Base-by-base conservation (phyloP, 176 grass and related monocot species). In the bread wheat (Triticum aestivum) region DNA sequence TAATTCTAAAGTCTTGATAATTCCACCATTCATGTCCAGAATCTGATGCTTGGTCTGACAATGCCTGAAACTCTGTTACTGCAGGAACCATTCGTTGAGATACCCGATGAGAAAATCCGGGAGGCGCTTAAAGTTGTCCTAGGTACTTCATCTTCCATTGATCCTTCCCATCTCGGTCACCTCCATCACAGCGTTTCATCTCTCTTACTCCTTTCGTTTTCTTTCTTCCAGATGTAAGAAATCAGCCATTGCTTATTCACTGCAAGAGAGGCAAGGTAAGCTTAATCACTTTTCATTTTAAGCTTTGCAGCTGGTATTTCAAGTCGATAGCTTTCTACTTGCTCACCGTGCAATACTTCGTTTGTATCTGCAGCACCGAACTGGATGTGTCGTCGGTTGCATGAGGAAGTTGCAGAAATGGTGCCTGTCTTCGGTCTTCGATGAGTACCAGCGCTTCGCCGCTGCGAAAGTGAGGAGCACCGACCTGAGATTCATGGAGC, bases 221-320 rank as follows among this genome's bases (percentile, higher is more conserved):
- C 45, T 83, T 81, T 66, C 2, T 59, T 68, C 11, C 94, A 97
- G 94, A 97, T 68, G 79, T 65, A 65, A 85, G 20, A 89, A 97
- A 94, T 68, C 91, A 97, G 37, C 94, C 94, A 4, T 27, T 97
- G 65, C 94, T 97, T 64, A 94, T 97, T 69, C 94, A 97, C 63
- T 97, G 94, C 81, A 93, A 92, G 72, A 89, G 94, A 83, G 94
- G 94, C 69, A 94, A 97, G 87, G 94, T 94, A 77, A 54, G 71
- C 18, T 54, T 51, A 33, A 72, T 21, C 56, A 33, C 59, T 21
- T 64, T 8, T 8, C 1, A 18, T 27, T 81, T 74, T 29, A 17
- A 14, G 85, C 23, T 67, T 65, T 34, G 24, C 9, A 29, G 5
- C 24, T 58, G 11, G 1, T 58, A 61, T 79, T 65, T 41, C 15